Base-by-base conservation (phyloP, 1,139 yeast genomes). In the Saccharomyces pastorianus region DNA sequence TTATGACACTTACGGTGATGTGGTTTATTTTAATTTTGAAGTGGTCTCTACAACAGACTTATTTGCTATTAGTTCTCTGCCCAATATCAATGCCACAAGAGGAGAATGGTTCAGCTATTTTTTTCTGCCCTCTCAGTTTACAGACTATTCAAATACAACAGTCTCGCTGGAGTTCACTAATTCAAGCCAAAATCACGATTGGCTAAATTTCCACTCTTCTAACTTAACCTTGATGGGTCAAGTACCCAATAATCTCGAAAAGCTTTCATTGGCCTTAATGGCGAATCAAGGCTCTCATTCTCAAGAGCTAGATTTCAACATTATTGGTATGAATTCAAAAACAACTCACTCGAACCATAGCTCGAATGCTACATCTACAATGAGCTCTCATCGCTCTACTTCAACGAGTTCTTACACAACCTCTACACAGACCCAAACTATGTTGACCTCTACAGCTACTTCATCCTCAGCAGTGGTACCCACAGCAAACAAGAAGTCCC, bases 191-290 rank as follows among this genome's bases (percentile, higher is more conserved):
- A 49, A 57, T 38, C 57, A 58, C 49, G 72, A 74, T 55, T 91
- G 97, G 97, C 73, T 91, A 55, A 65, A 73, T 3, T 89, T 78
- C 69, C 78, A 82, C 64, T 62, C 73, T 28, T 65, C 74, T 14
- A 89, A 88, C 66, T 72, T 77, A 65, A 85, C 96, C 1, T 77
- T 91, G 57, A 73, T 73, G 47, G 98, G 98, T 28, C 59, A 63
- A 49, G 84, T 83, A 2, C 96, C 98, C 1, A 62, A 71, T 5
- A 71, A 78, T 61, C 84, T 90, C 60, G 74, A 76, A 25, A 62
- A 68, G 6, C 67, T 84, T 20, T 55, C 67, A 6, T 66, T 84
- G 20, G 72, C 76, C 1, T 72, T 90, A 31, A 70, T 73, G 1
- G 96, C 90, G 1, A 60, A 71, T 5, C 70, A 75, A 51, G 67